phyloP scores from a whole-genome alignment of 2,329 filamentous ascomycete genomes.

The Trichoderma asperellum region DNA sequence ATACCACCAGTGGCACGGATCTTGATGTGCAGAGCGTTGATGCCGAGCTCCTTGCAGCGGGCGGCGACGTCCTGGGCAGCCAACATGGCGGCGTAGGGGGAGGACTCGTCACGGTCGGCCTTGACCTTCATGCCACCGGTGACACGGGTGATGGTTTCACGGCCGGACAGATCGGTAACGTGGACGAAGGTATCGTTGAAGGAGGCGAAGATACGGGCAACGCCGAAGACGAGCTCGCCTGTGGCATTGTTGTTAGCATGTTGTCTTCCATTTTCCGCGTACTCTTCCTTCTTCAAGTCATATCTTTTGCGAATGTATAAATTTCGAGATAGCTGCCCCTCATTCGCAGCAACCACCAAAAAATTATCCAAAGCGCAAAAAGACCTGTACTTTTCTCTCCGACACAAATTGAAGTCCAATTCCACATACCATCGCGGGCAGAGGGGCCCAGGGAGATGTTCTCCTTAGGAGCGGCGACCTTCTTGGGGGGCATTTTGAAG shows the following conservation, averaged over 20 bases:
- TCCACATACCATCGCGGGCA: constrained; percentile 79
- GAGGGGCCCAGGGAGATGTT: constrained; percentile 98
- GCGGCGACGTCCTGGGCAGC: constrained; percentile 96
- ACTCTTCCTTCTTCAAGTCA: not conserved
- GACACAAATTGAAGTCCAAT: not conserved
- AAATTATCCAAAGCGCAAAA: not conserved
- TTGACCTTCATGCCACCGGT: constrained; percentile 99
- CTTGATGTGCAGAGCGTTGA: constrained; percentile 99
- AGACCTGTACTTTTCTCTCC: not conserved
- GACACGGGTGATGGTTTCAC: constrained; percentile 99
- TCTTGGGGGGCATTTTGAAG: constrained; percentile 90
- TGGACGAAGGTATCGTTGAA: constrained; percentile 96
- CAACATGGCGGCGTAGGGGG: constrained; percentile 99
- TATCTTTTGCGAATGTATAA: not conserved
- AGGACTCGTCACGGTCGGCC: constrained; percentile 99
- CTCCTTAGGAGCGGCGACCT: constrained; percentile 88
- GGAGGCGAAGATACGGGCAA: constrained; percentile 94
- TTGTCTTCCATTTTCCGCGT: not conserved
- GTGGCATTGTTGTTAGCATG: constrained; percentile 33
- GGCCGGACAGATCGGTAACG: constrained; percentile 99
- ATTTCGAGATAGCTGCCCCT: not conserved
- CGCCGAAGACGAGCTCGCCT: constrained; percentile 98
- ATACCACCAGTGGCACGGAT: constrained; percentile 98
- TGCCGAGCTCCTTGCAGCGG: constrained; percentile 74
- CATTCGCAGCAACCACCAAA: not conserved